These are phyloP conservation scores for Torrubiella hemipterigena DNA, from an alignment of 2,329 filamentous ascomycete species.

Conservation along the genomic window DNA sequence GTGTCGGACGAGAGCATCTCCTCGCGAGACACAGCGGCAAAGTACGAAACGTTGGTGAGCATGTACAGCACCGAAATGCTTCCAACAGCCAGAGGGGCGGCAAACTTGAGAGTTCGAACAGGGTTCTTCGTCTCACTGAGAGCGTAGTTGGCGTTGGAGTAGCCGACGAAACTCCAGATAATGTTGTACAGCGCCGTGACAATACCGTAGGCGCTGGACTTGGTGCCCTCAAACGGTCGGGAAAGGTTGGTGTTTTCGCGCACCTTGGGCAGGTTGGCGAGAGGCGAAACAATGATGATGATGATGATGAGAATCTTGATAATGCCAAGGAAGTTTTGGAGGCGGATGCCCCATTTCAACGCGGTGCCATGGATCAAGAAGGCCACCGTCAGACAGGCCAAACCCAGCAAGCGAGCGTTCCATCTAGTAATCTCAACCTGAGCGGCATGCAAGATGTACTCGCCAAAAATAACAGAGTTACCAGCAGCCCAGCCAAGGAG, in stretches of 20 bases:
- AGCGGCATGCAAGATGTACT: slow-evolving; percentile 57
- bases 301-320: slow-evolving; percentile 56
- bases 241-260: slow-evolving; percentile 48
- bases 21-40: slow-evolving; percentile 41
- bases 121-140: slow-evolving; percentile 55
- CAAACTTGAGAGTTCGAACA: slow-evolving; percentile 50
- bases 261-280: slow-evolving; percentile 48
- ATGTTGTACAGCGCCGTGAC: slow-evolving; percentile 63
- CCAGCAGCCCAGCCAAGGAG: slow-evolving; percentile 54
- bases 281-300: slow-evolving; percentile 51
- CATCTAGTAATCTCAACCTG: slow-evolving; percentile 49
- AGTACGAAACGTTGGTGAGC: slow-evolving; percentile 56
- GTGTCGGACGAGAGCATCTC: slow-evolving; percentile 39
- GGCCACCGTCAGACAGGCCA: slow-evolving; percentile 53
- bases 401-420: slow-evolving; percentile 55
- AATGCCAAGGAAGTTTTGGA: slow-evolving; percentile 53
- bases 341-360: slow-evolving; percentile 52
- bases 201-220: slow-evolving; percentile 51
- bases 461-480: slow-evolving; percentile 58
- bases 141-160: slow-evolving; percentile 57
- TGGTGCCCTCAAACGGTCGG: slow-evolving; percentile 54
- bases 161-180: slow-evolving; percentile 59
- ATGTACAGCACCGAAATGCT: slow-evolving; percentile 51
- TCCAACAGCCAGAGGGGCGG: slow-evolving; percentile 48
- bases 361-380: slow-evolving; percentile 54